Evolutionary conservation across 345 rosid species (phyloP), one percentile per base, ranked within the genome.

Genomic region (Pistacia integerrima): DNA sequence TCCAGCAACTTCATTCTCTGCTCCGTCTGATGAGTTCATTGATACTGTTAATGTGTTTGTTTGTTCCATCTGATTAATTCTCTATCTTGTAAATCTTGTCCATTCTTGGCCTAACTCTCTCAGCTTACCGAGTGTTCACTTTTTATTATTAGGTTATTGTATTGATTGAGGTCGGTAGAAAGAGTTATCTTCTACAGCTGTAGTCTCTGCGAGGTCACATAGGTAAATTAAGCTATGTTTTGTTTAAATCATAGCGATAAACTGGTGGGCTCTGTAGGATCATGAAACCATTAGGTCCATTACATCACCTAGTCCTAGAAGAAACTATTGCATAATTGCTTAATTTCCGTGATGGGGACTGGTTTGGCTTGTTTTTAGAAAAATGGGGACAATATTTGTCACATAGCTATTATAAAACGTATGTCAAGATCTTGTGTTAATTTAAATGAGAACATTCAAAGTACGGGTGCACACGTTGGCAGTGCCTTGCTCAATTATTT

Each of bases 31-130:
- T 22, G 13, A 57, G 59, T 74, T 74, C 75, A 11, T 77, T 75
- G 33, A 62, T 75, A 16, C 68, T 64, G n/a, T 64, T 80, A 56
- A 44, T 68, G 49, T 30, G 8, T 54, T 74, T 67, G 33, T 38
- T 69, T 30, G 58, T 18, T 11, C 49, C 59, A 55, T 65, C 68
- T 48, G 46, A 69, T 46, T 60, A 18, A 20, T 33, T 56, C 38
- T 25, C 6, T 41, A 41, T 35, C 16, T 28, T 73, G 85, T 77
- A 77, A 74, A 84, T 82, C 67, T 68, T 55, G 59, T 69, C 33
- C 56, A 20, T 76, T 25, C 73, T 41, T 65, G 70, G 74, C 61
- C 25, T 41, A 33, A 63, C 73, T 81, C 72, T 65, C 25, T 54
- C 54, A 8, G 28, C 51, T 33, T 16, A 18, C 11, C 18, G 46